A percentile compares a stretch with the other conserved stretches of the same genome.
These are phyloP conservation scores for Mrakiaceae sp. DNA, from an alignment of 1,284 basidiomycete genomes.

Conservation along the genomic window DNA sequence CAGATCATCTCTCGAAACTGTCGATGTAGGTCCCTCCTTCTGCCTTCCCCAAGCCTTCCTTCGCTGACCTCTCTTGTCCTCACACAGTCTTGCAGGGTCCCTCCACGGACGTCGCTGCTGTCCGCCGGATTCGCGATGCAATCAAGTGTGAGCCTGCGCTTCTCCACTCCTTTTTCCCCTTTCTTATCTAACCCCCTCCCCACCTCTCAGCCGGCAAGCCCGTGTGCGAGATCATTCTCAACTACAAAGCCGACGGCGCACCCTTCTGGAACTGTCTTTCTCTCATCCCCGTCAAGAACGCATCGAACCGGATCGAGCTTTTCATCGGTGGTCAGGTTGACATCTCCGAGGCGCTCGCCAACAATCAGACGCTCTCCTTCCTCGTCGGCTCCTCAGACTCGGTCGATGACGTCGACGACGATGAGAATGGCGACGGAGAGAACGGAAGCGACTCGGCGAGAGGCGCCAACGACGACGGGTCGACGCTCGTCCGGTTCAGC, in stretches of 20 bases:
- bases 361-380: not conserved
- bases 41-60: not conserved
- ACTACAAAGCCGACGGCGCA: not conserved
- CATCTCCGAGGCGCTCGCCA: not conserved
- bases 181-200: no score
- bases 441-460: no score
- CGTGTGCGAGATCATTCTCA: not conserved
- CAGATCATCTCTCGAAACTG: conserved; percentile 5
- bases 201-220: no score
- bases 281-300: not conserved
- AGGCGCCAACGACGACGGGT: no score
- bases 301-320: not conserved
- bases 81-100: not conserved
- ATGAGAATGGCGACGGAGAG: no score
- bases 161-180: no score
- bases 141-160: not conserved
- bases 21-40: not conserved
- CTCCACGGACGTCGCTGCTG: not conserved
- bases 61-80: not conserved
- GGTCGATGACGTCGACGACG: no score
- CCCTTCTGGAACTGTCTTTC: not conserved
- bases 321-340: not conserved
- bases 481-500: no score
- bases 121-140: not conserved
- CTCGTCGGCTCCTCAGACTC: not conserved